These are phyloP conservation scores for Austroboletus niveus DNA, from an alignment of 1,284 basidiomycete genomes.

Conservation along the genomic window DNA sequence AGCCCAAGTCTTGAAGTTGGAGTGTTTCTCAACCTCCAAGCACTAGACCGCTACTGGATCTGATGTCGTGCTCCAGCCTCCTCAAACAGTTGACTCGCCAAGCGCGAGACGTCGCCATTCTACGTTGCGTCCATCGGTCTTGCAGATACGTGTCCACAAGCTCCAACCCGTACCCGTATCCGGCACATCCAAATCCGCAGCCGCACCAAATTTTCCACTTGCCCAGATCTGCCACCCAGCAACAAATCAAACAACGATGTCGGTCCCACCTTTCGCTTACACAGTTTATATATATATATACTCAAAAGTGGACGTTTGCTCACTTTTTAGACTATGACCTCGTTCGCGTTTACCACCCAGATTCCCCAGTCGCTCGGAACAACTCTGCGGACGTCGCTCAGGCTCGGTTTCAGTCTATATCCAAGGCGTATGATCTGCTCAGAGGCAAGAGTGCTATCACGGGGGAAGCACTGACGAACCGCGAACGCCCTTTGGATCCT, in stretches of 20 bases:
- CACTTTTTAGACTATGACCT: slow-evolving; percentile 61
- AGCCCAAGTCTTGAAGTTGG: too few species aligned
- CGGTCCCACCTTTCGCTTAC: slow-evolving; percentile 25
- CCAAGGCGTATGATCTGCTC: slow-evolving; percentile 58
- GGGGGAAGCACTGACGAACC: slow-evolving; percentile 14
- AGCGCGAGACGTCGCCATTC: slow-evolving; percentile 5
- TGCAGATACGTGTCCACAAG: slow-evolving; percentile 20
- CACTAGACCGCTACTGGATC: neutral
- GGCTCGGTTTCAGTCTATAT: slow-evolving; percentile 60
- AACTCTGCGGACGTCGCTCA: slow-evolving; percentile 49
- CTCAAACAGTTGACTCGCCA: slow-evolving; percentile 8
- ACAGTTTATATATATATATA: neutral
- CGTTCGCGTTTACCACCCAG: slow-evolving; percentile 68
- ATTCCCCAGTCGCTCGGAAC: slow-evolving; percentile 51
- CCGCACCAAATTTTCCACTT: slow-evolving; percentile 73
- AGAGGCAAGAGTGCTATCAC: slow-evolving; percentile 38
- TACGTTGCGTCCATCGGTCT: slow-evolving; percentile 6
- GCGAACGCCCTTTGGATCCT: slow-evolving; percentile 28
- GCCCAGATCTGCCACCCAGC: slow-evolving; percentile 48
- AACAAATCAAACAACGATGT: slow-evolving; percentile 67
- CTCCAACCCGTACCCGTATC: slow-evolving; percentile 54
- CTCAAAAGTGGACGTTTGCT: neutral
- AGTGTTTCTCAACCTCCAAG: neutral
- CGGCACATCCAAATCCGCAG: slow-evolving; percentile 50
- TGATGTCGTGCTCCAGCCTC: slow-evolving; percentile 9